These are phyloP conservation scores for Pseudogymnoascus sp. DNA, from an alignment of 2,329 filamentous ascomycete species.

Conservation along the genomic window DNA sequence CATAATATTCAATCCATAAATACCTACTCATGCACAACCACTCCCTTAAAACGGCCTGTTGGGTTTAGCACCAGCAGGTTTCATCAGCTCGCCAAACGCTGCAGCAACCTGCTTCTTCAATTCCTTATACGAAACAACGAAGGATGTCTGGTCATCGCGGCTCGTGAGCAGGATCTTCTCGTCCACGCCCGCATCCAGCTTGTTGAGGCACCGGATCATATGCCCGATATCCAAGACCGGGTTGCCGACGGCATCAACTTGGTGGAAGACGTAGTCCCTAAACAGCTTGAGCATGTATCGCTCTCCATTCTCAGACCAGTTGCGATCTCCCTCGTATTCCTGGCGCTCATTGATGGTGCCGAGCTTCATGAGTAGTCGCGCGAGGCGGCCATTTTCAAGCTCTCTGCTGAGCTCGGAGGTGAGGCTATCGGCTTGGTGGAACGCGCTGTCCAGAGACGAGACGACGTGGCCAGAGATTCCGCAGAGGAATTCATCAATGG, in stretches of 20 bases:
- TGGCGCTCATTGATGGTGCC: slow-evolving; percentile 83
- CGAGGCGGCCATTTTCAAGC: slow-evolving; percentile 80
- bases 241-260: slow-evolving; percentile 76
- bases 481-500: slow-evolving; percentile 68
- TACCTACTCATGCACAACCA: not conserved
- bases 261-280: slow-evolving; percentile 94
- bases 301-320: slow-evolving; percentile 89
- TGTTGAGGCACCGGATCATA: slow-evolving; percentile 79
- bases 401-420: slow-evolving; percentile 66
- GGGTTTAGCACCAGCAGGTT: slow-evolving; percentile 9
- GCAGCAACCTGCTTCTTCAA: slow-evolving; percentile 57
- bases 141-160: slow-evolving; percentile 80
- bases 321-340: slow-evolving; percentile 66
- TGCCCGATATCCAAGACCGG: slow-evolving; percentile 82
- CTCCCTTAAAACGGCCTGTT: not conserved
- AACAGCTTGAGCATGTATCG: slow-evolving; percentile 91
- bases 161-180: slow-evolving; percentile 81
- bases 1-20: slow-evolving; percentile 4
- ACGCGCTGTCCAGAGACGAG: slow-evolving; percentile 63
- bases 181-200: slow-evolving; percentile 80
- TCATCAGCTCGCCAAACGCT: slow-evolving; percentile 47
- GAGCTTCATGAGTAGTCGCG: slow-evolving; percentile 74
- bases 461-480: slow-evolving; percentile 73
- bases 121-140: slow-evolving; percentile 86
- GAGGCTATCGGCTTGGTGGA: slow-evolving; percentile 72